Conservation (phyloP, 805 yeast species). For the Jamesozyma rosinii region DNA sequence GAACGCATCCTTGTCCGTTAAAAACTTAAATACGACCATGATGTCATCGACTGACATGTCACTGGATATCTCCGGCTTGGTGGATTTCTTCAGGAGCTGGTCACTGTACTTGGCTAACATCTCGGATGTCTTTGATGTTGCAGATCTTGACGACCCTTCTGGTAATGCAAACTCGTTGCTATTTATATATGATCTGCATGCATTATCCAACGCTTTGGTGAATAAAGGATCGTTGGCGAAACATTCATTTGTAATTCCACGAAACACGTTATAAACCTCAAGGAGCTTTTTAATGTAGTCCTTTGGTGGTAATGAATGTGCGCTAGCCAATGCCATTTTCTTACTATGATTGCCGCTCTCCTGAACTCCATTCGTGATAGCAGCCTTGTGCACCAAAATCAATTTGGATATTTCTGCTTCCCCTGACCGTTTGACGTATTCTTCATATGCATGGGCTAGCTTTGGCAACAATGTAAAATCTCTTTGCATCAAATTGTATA, state of each 20-base stretch:
- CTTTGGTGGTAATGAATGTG: slow-evolving; percentile 42
- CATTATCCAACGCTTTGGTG: slow-evolving; percentile 80
- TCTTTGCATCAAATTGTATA: slow-evolving; percentile 66
- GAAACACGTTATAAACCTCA: slow-evolving; percentile 55
- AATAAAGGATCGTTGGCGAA: slow-evolving; percentile 65
- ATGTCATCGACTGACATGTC: slow-evolving; percentile 78
- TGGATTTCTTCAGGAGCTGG: slow-evolving; percentile 65
- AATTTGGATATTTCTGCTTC: slow-evolving; percentile 23
- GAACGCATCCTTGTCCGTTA: slow-evolving; percentile 91
- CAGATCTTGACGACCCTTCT: slow-evolving; percentile 37
- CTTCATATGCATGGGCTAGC: slow-evolving; percentile 61
- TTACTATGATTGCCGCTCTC: slow-evolving; percentile 24
- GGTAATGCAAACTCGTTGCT: slow-evolving; percentile 71
- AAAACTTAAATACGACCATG: slow-evolving; percentile 76
- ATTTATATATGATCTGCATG: slow-evolving; percentile 79
- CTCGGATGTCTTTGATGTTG: slow-evolving; percentile 80
- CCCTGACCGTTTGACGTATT: slow-evolving; percentile 62
- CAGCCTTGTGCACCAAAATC: slow-evolving; percentile 16
- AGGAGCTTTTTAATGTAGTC: slow-evolving; percentile 71
- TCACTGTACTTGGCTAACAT: slow-evolving; percentile 84
- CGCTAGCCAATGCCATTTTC: slow-evolving; percentile 34
- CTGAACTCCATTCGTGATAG: slow-evolving; percentile 8
- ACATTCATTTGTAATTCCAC: slow-evolving; percentile 25
- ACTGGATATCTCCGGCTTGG: slow-evolving; percentile 55
- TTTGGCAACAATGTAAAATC: slow-evolving; percentile 75